Evolutionary conservation across 108 stramenopile genomes (phyloP), one percentile per base, ranked within the genome.

Genomic region (Stephanodiscus minutulus): DNA sequence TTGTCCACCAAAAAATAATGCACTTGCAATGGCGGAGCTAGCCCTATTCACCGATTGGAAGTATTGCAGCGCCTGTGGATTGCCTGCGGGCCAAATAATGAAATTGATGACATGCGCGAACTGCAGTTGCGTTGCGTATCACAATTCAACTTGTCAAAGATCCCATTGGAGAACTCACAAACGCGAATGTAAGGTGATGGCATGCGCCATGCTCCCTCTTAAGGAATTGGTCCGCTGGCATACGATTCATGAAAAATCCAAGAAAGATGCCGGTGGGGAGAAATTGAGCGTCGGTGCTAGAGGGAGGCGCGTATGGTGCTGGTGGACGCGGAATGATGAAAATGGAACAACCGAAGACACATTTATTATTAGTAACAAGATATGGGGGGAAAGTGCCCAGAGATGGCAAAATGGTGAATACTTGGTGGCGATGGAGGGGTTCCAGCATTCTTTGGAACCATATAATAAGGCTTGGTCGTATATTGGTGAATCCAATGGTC

Each of bases 401-500:
- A 57, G 63, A 58, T 88, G 87, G 87, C 57, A 66, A 48, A 54
- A 66, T 47, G 22, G 72, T 33, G 78, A 86, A 6, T 90, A 88
- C 64, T 54, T 77, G 53, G 52, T 28, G 11, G 89, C 87, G 11
- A 83, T 90, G 84, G 36, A 61, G n/a, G 60, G 31, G 12, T 88
- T 86, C 60, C 81, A 90, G 66, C 33, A 66, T 31, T 62, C 85
- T 7, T 58, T 90, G 59, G 68, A 64, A 31, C 66, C 54, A 25
- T 74, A 56, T 56, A 18, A 49, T 22, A 56, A 47, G 7, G 78
- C 73, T 43, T 79, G 72, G 78, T 17, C 29, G 1, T 31, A 20
- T n/a, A 68, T 58, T 25, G 35, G 48, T 29, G 13, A 35, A 41
- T 11, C 43, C 1, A 61, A n/a, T 47, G 17, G 13, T 47, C 21